Percentiles rank a stretch among this genome's conserved stretches.
Conservation (phyloP, 2,329 filamentous ascomycete genomes). For the Stagonosporopsis rhizophila region DNA sequence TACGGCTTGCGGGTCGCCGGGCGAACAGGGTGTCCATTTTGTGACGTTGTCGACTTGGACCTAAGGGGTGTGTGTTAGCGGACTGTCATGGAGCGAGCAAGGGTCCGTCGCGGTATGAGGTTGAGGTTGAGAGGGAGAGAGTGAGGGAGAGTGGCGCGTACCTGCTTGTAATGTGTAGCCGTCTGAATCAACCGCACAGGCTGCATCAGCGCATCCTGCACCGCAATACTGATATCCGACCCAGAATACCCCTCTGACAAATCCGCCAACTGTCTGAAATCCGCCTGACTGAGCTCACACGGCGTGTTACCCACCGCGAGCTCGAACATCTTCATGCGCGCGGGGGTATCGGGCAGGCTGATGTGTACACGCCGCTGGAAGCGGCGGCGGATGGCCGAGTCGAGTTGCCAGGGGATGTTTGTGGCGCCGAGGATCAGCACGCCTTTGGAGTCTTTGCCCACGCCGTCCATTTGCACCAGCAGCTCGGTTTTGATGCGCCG, state of each 20-base stretch:
- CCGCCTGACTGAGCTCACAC: slow-evolving; percentile 77
- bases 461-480: slow-evolving; percentile 98
- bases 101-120: too few species aligned
- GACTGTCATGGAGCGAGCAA: too few species aligned
- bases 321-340: slow-evolving; percentile 94
- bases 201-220: slow-evolving; percentile 97
- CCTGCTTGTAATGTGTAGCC: slow-evolving; percentile 96
- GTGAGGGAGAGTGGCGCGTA: slow-evolving; percentile 48
- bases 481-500: slow-evolving; percentile 98
- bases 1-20: slow-evolving; percentile 81
- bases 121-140: too few species aligned
- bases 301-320: slow-evolving; percentile 92
- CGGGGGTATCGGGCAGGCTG: slow-evolving; percentile 83
- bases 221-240: slow-evolving; percentile 93
- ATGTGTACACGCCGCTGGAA: slow-evolving; percentile 98
- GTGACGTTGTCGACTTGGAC: slow-evolving; percentile 71
- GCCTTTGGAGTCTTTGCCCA: slow-evolving; percentile 92
- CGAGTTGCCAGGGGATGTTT: slow-evolving; percentile 98
- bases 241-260: slow-evolving; percentile 94
- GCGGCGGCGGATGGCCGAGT: slow-evolving; percentile 91
- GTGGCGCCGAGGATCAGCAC: slow-evolving; percentile 95
- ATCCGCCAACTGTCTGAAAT: slow-evolving; percentile 80
- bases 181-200: slow-evolving; percentile 96
- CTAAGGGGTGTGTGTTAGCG: slow-evolving; percentile 51
- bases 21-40: slow-evolving; percentile 89